A percentile compares a stretch with the other conserved stretches of the same genome.
phyloP scores from a whole-genome alignment of 2,329 filamentous ascomycete genomes.

The Scortechinia acanthostroma region DNA sequence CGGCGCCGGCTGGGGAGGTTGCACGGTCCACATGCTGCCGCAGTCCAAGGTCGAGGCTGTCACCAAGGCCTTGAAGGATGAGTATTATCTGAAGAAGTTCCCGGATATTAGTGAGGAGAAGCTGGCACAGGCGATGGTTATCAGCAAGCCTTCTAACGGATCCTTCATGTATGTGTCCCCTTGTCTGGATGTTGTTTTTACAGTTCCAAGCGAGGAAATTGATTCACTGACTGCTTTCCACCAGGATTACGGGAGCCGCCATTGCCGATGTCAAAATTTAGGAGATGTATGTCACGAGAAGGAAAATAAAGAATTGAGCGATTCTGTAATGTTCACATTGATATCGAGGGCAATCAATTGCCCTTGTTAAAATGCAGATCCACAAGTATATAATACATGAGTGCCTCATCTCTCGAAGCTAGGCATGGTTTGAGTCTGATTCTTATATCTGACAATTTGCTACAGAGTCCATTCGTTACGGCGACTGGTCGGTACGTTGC shows the following conservation, averaged over 20 bases:
- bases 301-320: too few species aligned
- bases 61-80: neutral
- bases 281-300: too few species aligned
- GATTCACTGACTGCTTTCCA: neutral
- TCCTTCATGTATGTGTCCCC: conserved; percentile 1
- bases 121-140: conserved; percentile 2
- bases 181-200: neutral
- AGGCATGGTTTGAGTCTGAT: too few species aligned
- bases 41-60: conserved; percentile 2
- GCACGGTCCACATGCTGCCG: conserved; percentile 1
- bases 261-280: neutral
- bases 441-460: too few species aligned
- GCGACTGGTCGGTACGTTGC: too few species aligned
- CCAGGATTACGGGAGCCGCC: neutral
- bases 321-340: too few species aligned
- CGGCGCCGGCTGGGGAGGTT: neutral
- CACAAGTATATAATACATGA: too few species aligned
- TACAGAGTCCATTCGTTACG: too few species aligned
- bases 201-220: neutral
- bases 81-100: conserved; percentile 1
- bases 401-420: too few species aligned
- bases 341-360: too few species aligned
- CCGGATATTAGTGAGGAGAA: neutral
- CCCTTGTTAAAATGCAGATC: too few species aligned
- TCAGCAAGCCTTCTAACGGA: conserved; percentile 1